Evolutionary conservation across 2,329 filamentous ascomycete species (phyloP).

Genomic region (Macroventuria anomochaeta): DNA sequence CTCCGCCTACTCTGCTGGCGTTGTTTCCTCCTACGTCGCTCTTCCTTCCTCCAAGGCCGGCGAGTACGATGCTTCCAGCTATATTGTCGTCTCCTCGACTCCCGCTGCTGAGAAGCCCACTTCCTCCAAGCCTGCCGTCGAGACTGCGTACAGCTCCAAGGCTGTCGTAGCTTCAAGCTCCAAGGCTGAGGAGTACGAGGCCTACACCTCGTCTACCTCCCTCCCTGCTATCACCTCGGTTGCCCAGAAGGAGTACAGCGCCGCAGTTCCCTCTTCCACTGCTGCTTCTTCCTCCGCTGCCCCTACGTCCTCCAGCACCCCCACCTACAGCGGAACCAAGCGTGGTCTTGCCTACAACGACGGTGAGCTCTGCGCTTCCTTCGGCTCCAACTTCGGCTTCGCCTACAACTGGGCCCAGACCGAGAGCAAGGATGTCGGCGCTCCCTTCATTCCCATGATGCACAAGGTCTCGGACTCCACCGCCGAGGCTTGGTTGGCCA

Average conservation of each 20-base stretch:
- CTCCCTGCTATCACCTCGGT: constrained; percentile 13
- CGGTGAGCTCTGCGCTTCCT: constrained; percentile 58
- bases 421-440: constrained; percentile 48
- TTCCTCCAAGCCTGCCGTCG: constrained; percentile 17
- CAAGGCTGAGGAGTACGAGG: constrained; percentile 24
- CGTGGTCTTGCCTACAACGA: constrained; percentile 74
- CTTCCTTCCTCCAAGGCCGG: constrained; percentile 20
- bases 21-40: constrained; percentile 23
- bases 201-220: constrained; percentile 15
- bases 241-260: constrained; percentile 17
- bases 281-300: constrained; percentile 26
- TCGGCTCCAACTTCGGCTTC: constrained; percentile 63
- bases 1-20: constrained; percentile 13
- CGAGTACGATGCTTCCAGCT: constrained; percentile 17
- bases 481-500: constrained; percentile 37
- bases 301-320: constrained; percentile 29
- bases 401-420: constrained; percentile 70
- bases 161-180: constrained; percentile 18
- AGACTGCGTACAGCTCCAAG: constrained; percentile 16
- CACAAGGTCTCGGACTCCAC: constrained; percentile 34
- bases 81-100: constrained; percentile 18
- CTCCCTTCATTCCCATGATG: constrained; percentile 68
- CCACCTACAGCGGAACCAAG: constrained; percentile 56
- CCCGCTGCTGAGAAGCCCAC: constrained; percentile 17
- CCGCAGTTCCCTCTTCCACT: constrained; percentile 14